phyloP scores from a whole-genome alignment of 1,284 basidiomycete genomes.

The Pyrrhoderma noxium region DNA sequence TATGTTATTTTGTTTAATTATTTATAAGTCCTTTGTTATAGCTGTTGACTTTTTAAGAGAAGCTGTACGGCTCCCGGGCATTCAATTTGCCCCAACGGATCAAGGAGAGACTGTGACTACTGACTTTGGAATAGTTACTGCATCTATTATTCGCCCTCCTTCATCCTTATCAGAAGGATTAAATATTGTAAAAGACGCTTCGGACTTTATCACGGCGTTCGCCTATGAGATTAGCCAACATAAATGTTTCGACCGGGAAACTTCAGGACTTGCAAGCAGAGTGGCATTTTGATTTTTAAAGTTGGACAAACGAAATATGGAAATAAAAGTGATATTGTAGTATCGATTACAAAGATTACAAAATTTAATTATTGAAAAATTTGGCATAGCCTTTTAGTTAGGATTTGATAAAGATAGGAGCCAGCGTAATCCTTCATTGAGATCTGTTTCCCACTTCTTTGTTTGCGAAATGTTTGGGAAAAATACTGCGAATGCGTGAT shows the following conservation, averaged over 20 bases:
- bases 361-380: too few relatives aligned
- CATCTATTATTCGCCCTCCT: constrained; percentile 38
- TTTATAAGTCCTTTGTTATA: constrained; percentile 21
- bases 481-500: constrained; percentile 7
- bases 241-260: constrained; percentile 52
- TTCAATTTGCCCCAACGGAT: constrained; percentile 31
- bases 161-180: constrained; percentile 36
- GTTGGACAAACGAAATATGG: too few relatives aligned
- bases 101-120: constrained; percentile 32
- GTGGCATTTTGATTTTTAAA: constrained; percentile 50
- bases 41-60: constrained; percentile 43
- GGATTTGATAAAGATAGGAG: background rate
- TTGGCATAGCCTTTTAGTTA: too few relatives aligned
- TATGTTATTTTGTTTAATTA: background rate
- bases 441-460: constrained; percentile 7
- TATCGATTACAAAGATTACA: too few relatives aligned
- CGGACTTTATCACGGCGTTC: constrained; percentile 52
- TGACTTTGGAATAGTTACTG: constrained; percentile 53
- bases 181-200: constrained; percentile 37
- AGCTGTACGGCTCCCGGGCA: constrained; percentile 39
- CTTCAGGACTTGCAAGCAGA: constrained; percentile 43
- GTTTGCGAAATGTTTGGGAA: constrained; percentile 9
- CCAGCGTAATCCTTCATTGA: constrained; percentile 10
- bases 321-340: background rate
- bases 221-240: constrained; percentile 58